phyloP scores from a whole-genome alignment of 2,329 filamentous ascomycete genomes.

The Stemphylium beticola region DNA sequence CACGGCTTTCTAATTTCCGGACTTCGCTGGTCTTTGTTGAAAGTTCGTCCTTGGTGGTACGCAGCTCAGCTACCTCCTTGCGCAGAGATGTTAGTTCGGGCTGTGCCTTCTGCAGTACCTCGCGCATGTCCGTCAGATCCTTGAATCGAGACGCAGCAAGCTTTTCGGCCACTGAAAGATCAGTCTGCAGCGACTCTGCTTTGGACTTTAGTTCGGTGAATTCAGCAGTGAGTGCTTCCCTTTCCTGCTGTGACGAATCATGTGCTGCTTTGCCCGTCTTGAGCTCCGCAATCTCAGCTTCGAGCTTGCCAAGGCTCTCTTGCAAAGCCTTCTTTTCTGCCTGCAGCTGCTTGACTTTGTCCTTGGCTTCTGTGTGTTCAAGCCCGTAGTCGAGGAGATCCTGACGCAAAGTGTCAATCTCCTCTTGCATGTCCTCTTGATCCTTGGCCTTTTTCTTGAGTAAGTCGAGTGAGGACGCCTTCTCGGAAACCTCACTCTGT shows the following conservation, averaged over 20 bases:
- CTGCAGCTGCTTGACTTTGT: conserved; percentile 72
- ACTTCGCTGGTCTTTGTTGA: conserved; percentile 68
- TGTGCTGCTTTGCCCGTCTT: conserved; percentile 56
- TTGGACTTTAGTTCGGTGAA: conserved; percentile 75
- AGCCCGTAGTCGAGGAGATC: conserved; percentile 80
- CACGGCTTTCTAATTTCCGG: conserved; percentile 77
- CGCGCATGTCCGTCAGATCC: conserved; percentile 80
- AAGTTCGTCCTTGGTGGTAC: conserved; percentile 77
- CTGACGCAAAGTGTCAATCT: conserved; percentile 83
- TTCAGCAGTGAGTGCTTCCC: conserved; percentile 65
- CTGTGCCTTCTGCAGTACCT: conserved; percentile 82
- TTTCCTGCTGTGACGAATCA: conserved; percentile 59
- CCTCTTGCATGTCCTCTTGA: conserved; percentile 78
- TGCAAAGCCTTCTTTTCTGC: conserved; percentile 71
- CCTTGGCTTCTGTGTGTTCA: conserved; percentile 83
- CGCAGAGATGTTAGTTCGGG: conserved; percentile 82
- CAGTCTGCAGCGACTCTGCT: conserved; percentile 74
- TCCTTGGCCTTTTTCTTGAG: conserved; percentile 75
- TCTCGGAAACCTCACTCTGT: conserved; percentile 51
- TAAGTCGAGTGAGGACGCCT: conserved; percentile 74
- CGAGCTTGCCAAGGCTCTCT: conserved; percentile 68
- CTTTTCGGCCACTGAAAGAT: conserved; percentile 84
- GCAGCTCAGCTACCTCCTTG: conserved; percentile 76
- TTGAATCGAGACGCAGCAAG: conserved; percentile 87
- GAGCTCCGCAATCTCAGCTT: conserved; percentile 71